These are phyloP conservation scores for Quercus parvula DNA, from an alignment of 306 rosid species.

Conservation along the genomic window DNA sequence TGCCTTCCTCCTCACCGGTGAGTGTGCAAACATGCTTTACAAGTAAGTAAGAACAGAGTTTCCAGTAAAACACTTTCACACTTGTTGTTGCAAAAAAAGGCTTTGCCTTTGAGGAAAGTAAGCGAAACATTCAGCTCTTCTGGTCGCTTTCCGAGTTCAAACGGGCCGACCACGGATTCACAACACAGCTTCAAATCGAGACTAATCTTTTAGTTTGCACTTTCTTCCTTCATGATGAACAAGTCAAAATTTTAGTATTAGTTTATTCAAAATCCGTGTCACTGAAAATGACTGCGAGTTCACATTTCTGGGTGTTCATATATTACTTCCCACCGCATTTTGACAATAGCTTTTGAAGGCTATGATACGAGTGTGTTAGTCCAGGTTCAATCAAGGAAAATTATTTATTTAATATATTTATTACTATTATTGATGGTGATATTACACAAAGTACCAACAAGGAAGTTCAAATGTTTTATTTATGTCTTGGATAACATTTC, in stretches of 20 bases:
- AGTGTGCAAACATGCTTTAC: neutral
- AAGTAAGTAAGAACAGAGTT: too few species aligned
- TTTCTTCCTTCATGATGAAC: neutral
- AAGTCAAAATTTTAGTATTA: conserved; percentile 6
- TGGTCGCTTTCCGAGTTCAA: neutral
- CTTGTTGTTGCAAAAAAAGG: neutral
- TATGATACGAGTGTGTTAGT: too few species aligned
- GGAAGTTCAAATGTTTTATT: too few species aligned
- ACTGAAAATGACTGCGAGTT: neutral
- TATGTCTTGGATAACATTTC: too few species aligned
- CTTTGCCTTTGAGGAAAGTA: neutral
- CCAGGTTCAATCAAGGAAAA: too few species aligned
- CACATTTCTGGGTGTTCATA: conserved; percentile 7
- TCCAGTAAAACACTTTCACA: neutral
- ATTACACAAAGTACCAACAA: too few species aligned
- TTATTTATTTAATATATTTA: too few species aligned
- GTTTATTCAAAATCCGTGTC: neutral
- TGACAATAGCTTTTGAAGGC: too few species aligned
- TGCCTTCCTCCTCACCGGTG: neutral
- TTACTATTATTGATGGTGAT: too few species aligned
- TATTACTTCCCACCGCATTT: neutral
- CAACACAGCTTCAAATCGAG: neutral
- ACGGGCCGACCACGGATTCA: conserved; percentile 13
- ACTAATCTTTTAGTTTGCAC: too few species aligned
- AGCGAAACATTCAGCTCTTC: neutral